Conservation (phyloP, 2,329 filamentous ascomycete species). For the Zymoseptoria brevis region DNA sequence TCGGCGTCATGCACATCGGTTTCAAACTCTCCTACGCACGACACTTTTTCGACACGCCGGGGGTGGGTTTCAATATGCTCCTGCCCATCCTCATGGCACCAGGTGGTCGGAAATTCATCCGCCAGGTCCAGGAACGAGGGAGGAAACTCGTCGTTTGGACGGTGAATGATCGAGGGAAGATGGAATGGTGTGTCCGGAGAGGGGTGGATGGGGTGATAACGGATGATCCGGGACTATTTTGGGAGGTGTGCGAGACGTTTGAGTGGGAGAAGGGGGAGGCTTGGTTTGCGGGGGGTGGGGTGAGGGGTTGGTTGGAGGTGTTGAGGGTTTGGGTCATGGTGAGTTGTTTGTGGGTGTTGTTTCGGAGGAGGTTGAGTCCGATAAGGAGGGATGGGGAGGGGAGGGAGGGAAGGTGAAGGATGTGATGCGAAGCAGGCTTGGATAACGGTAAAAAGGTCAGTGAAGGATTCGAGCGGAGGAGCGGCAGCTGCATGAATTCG, state of each 20-base stretch:
- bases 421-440: too few species aligned
- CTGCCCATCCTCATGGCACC: conserved; percentile 61
- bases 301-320: conserved; percentile 10
- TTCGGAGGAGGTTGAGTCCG: conserved; percentile 9
- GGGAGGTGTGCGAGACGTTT: conserved; percentile 49
- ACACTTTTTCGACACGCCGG: conserved; percentile 59
- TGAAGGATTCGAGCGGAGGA: too few species aligned
- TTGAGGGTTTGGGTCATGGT: conserved; percentile 14
- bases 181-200: conserved; percentile 69
- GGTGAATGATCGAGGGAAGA: conserved; percentile 68
- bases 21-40: conserved; percentile 60
- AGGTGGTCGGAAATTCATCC: conserved; percentile 58
- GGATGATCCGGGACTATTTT: conserved; percentile 65
- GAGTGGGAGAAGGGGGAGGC: conserved; percentile 26
- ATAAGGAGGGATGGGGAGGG: not conserved
- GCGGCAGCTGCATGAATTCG: too few species aligned
- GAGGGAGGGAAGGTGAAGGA: not conserved
- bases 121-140: conserved; percentile 33
- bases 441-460: too few species aligned
- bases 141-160: conserved; percentile 74
- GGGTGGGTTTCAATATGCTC: conserved; percentile 71
- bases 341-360: conserved; percentile 14
- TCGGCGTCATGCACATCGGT: conserved; percentile 60
- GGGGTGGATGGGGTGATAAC: conserved; percentile 75
- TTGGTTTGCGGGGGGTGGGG: conserved; percentile 5